Base-by-base conservation (phyloP, 768 basidiomycete species). In the Rhodotorula paludigena region DNA sequence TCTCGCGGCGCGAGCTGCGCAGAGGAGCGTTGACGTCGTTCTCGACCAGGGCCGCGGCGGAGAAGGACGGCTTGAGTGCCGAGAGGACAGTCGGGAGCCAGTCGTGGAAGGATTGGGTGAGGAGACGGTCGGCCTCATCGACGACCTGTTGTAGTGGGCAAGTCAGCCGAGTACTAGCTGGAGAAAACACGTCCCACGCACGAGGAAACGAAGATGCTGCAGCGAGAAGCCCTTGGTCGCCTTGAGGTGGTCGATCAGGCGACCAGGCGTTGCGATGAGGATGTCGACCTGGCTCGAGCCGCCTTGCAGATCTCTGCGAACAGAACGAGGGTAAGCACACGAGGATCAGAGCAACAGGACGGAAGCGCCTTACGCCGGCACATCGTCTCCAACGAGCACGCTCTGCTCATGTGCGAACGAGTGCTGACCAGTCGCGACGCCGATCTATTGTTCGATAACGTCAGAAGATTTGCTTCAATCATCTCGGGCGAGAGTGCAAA, bases 91-190 rank as follows among this genome's bases (percentile, higher is more conserved):
- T 86, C 11, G 84, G 83, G 5, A 98, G 81, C 94, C 93, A 99
- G 76, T 91, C 89, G 78, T 98, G 92, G 80, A 96, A 98, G 2
- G 90, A 91, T 77, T 97, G 92, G 16, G 89, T 88, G 15, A 99
- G 82, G 0, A 99, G 82, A n/a, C 92, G 85, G 76, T 99, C 96
- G 0, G 96, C 96, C 80, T 99, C 96, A 77, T 99, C 96, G 63
- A 99, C 90, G 36, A 98, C 87, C 92, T 94, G 64, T 16, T 9
- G 28, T 38, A 39, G 15, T 15, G 16, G 3, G 21, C 8, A 18
- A 14, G 36, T 23, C 20, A 45, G 42, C 38, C 25, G 20, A 30
- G 32, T 12, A 8, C 16, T 3, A 23, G 12, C 25, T 1, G 12
- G 6, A 0, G 28, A 57, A 21, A 47, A 28, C 21, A 35, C 10